Base-by-base conservation (phyloP, 1,284 basidiomycete genomes). In the Cutaneotrichosporon daszewskae region DNA sequence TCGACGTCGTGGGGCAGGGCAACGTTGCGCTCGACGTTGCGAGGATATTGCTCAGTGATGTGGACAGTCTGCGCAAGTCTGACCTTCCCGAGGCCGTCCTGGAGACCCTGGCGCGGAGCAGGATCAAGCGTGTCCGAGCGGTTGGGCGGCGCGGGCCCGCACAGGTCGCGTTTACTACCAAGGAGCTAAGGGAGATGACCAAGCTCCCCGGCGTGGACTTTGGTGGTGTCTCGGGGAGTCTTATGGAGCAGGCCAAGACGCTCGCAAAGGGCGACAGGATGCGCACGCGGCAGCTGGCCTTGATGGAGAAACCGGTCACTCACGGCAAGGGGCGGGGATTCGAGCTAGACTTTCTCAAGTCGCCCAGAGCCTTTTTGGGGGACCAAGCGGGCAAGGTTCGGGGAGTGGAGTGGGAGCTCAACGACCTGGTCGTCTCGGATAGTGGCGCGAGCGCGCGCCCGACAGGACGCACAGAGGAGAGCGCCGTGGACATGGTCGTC, bases 11-110 rank as follows among this genome's bases (percentile, higher is more conserved):
- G 35, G 94, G 95, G 0, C 89, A 94, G 51, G 94, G 95, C 13
- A 98, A 99, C 60, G 95, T 99, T 37, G 87, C 92, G 4, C 75
- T 99, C 18, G 95, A 99, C 58, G 78, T 95, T 14, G 90, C 91
- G 1, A 79, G 95, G 4, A 89, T 97, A 66, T 77, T 99, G 1
- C 80, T 99, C 38, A 73, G 73, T 36, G 79, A 78, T 2, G 72
- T 78, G 2, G 78, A 80, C 2, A 69, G 74, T 5, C 77, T 98
- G 32, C 72, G 73, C 9, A 72, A 77, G 55, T 87, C 87, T 41
- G 94, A 98, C 66, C 77, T 97, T 3, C 91, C 92, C 0, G 71
- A 79, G 43, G 64, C 75, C 6, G 89, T 95, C 0, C 74, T 97
- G 5, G 78, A 81, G 1, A 75, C 82, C 8, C 77, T 97, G 6